Evolutionary conservation across 345 rosid species (phyloP).

Genomic region (Firmiana major): DNA sequence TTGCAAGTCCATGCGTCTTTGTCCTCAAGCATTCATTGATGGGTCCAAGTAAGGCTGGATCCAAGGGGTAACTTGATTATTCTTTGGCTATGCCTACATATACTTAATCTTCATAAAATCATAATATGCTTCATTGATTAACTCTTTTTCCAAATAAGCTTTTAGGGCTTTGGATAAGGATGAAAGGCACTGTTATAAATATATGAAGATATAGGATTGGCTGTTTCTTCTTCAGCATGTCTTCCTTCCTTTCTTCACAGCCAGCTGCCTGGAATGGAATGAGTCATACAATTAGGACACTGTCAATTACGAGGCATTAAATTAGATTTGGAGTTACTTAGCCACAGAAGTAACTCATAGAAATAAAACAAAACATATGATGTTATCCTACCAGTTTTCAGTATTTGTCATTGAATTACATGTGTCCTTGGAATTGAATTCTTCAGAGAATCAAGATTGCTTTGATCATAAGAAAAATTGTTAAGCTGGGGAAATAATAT

Average conservation of each 20-base stretch:
- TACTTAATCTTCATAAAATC: background rate
- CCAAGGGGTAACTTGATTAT: background rate
- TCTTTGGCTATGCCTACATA: background rate
- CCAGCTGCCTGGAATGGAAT: no score
- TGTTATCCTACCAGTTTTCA: background rate
- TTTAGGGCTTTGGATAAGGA: background rate
- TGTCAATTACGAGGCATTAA: background rate
- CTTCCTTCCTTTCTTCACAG: no score
- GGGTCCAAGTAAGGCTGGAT: background rate
- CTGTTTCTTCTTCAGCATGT: no score
- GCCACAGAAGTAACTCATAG: background rate
- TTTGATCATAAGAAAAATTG: background rate
- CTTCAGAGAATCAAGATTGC: background rate
- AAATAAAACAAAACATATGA: no score
- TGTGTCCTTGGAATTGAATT: background rate
- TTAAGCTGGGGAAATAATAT: background rate
- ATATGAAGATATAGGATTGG: background rate
- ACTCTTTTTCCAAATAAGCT: background rate
- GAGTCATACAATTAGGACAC: no score
- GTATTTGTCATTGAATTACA: background rate
- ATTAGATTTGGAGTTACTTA: background rate
- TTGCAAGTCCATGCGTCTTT: constrained; percentile 1
- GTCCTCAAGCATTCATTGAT: background rate
- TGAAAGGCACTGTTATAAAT: background rate
- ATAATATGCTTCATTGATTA: background rate